These are phyloP conservation scores for Fistulifera solaris DNA, from an alignment of 108 stramenopile genomes.

Conservation along the genomic window DNA sequence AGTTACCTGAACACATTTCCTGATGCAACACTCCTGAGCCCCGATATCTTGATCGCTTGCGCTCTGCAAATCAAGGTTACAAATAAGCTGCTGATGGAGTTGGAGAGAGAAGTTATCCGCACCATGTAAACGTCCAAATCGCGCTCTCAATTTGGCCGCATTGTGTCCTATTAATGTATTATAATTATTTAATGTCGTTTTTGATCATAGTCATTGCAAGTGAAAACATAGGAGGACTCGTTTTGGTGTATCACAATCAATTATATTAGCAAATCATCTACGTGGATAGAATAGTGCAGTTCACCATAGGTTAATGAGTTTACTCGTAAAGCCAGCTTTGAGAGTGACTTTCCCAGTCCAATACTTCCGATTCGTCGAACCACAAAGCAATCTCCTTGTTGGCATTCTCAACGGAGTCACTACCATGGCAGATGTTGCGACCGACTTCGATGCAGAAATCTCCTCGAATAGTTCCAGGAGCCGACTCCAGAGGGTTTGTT, in stretches of 20 bases:
- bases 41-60: constrained; percentile 83
- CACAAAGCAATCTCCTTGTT: constrained; percentile 89
- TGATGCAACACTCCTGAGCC: constrained; percentile 78
- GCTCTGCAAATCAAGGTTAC: constrained; percentile 87
- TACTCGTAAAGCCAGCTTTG: constrained; percentile 88
- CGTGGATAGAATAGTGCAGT: too few relatives aligned
- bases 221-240: too few relatives aligned
- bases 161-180: too few relatives aligned
- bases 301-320: too few relatives aligned
- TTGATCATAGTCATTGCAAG: too few relatives aligned
- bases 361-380: constrained; percentile 80
- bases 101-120: constrained; percentile 27
- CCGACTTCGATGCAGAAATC: constrained; percentile 80
- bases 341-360: constrained; percentile 65
- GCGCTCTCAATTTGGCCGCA: too few relatives aligned
- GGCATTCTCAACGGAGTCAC: constrained; percentile 89
- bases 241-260: too few relatives aligned
- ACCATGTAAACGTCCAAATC: too few relatives aligned
- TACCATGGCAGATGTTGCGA: constrained; percentile 84
- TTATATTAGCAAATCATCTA: too few relatives aligned
- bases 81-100: constrained; percentile 66
- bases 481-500: constrained; percentile 86
- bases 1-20: constrained; percentile 86
- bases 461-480: constrained; percentile 90
- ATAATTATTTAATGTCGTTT: too few relatives aligned